phyloP scores from a whole-genome alignment of 2,329 filamentous ascomycete species.

The Botrytis galanthina region DNA sequence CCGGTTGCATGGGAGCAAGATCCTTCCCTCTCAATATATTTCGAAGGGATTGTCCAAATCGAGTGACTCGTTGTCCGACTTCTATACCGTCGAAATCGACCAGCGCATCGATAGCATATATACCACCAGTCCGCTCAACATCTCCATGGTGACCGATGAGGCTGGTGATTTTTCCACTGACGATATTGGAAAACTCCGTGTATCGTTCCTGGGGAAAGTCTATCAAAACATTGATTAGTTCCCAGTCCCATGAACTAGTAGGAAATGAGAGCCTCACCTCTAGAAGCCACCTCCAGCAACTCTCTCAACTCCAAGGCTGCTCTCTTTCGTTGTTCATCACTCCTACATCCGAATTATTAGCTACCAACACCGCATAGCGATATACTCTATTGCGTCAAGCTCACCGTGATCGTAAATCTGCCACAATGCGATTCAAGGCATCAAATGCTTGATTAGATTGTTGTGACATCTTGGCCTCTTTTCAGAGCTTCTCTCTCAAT shows the following conservation, averaged over 20 bases:
- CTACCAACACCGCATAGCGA: not conserved
- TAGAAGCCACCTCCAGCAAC: conserved; percentile 37
- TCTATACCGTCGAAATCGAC: conserved; percentile 98
- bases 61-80: conserved; percentile 85
- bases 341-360: conserved; percentile 26
- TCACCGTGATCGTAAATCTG: conserved; percentile 37
- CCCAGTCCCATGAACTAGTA: not conserved
- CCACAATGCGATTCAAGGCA: conserved; percentile 35
- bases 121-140: conserved; percentile 84
- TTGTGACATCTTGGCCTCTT: conserved; percentile 38
- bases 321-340: conserved; percentile 38
- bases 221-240: conserved; percentile 34
- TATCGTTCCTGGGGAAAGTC: conserved; percentile 84
- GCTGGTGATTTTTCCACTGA: conserved; percentile 63
- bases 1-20: conserved; percentile 83
- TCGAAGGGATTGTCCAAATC: conserved; percentile 88
- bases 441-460: conserved; percentile 35
- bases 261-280: conserved; percentile 31
- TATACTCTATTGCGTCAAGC: conserved; percentile 26
- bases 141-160: conserved; percentile 85
- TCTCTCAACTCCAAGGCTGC: conserved; percentile 39
- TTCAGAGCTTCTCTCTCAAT: conserved; percentile 21
- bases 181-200: conserved; percentile 63
- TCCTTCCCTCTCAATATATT: conserved; percentile 88
- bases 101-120: conserved; percentile 86